phyloP scores from a whole-genome alignment of 2,329 filamentous ascomycete species.

The Calonectria multiphialidica region DNA sequence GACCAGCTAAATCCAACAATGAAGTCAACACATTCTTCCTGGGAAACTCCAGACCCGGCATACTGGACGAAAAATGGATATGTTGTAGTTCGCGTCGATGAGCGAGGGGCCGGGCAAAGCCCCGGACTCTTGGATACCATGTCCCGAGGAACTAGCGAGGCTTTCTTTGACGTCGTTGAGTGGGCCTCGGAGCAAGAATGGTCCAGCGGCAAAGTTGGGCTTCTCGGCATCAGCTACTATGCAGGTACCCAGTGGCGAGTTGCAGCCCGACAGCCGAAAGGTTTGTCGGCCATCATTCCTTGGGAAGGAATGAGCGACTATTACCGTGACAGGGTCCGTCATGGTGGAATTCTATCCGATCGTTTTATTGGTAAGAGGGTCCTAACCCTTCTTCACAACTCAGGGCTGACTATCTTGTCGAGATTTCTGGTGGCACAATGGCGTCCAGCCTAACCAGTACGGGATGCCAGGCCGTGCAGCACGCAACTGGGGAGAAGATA shows the following conservation, averaged over 20 bases:
- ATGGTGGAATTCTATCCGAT: constrained; percentile 72
- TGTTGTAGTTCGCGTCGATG: constrained; percentile 65
- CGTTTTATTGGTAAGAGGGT: constrained; percentile 58
- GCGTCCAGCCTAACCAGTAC: constrained; percentile 69
- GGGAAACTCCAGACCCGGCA: constrained; percentile 69
- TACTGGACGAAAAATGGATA: constrained; percentile 69
- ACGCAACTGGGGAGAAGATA: constrained; percentile 49
- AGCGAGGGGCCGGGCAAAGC: constrained; percentile 60
- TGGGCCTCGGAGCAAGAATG: constrained; percentile 59
- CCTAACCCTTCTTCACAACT: background rate
- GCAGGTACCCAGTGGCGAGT: constrained; percentile 61
- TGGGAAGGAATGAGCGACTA: constrained; percentile 67
- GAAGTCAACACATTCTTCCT: constrained; percentile 64
- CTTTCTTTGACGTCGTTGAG: constrained; percentile 62
- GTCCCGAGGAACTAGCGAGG: constrained; percentile 59
- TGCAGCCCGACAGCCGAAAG: constrained; percentile 58
- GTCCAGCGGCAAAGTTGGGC: constrained; percentile 61
- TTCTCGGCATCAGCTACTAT: constrained; percentile 62
- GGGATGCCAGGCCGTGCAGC: constrained; percentile 49
- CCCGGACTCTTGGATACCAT: constrained; percentile 61
- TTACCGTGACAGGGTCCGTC: constrained; percentile 68
- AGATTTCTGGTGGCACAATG: constrained; percentile 40
- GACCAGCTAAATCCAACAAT: constrained; percentile 65
- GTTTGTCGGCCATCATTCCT: constrained; percentile 60
- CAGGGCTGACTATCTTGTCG: background rate